Base-by-base conservation (phyloP, 1,139 yeast species). In the Suhomyces atakaporum region DNA sequence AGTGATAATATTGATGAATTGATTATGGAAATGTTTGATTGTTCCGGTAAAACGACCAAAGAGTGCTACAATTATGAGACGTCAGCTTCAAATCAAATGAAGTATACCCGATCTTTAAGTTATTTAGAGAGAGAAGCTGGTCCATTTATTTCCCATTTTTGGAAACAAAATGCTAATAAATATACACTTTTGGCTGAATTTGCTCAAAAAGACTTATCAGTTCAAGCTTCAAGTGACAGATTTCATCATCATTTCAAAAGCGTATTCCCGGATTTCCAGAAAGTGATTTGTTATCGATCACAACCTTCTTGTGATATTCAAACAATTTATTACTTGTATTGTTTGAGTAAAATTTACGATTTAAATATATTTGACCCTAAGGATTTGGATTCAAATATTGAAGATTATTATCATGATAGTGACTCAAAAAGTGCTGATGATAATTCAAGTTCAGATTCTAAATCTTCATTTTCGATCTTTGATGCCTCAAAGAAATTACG, bases 51-150 rank as follows among this genome's bases (percentile, higher is more conserved):
- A 31, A 46, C 58, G 7, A 50, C 55, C 18, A 50, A 49, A 30
- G 65, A 60, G 38, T 54, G 60, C 26, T 49, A 54, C 27, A 36
- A 41, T 15, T 60, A 56, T 40, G 65, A 60, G 40, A 51, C 59
- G 5, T 48, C 53, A 4, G 49, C 56, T 5, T 38, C 44, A 2
- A 38, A 40, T 16, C 51, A 50, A 18, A 41, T 50, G 14, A 29
- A 31, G 7, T 44, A 45, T 31, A 20, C 36, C 7, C 39, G 36
- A 11, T 21, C 24, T 6, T 14, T 43, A 3, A 39, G 30, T 5
- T 48, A 48, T 29, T 31, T 50, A 10, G 29, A 49, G 7, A 40
- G 37, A 25, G 58, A 54, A 29, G n/a, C 41, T 2, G 58, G 57
- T 2, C 40, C 50, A 6, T 34, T 39, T 26, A 30, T 51, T 13